Percentiles rank a stretch among this genome's conserved stretches.
Conservation (phyloP, 768 basidiomycete genomes). For the Lactarius akahatsu region DNA sequence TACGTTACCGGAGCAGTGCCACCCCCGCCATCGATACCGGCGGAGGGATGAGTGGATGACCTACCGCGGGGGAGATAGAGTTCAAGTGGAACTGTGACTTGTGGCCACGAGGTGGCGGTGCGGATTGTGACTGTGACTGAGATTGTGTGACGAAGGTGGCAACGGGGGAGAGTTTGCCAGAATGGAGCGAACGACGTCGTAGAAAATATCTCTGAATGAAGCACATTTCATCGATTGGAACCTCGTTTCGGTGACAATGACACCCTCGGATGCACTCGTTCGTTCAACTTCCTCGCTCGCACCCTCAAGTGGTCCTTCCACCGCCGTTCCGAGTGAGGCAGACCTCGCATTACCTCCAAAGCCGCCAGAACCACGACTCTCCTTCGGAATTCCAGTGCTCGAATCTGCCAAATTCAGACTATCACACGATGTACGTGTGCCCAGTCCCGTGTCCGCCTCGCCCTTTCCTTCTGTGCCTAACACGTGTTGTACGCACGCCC, state of each 20-base stretch:
- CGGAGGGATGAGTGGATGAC: no score
- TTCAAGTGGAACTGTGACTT: no score
- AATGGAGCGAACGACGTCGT: background rate
- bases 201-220: no score
- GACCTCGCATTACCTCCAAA: conserved; percentile 17
- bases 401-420: conserved; percentile 38
- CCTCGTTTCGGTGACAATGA: background rate
- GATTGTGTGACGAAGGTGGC: no score
- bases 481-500: conserved; percentile 37
- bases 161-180: background rate
- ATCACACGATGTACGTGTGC: conserved; percentile 38
- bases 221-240: background rate
- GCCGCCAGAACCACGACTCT: conserved; percentile 29
- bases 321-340: conserved; percentile 18
- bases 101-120: no score
- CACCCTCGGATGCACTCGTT: background rate
- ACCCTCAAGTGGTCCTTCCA: conserved; percentile 31
- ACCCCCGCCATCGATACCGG: no score
- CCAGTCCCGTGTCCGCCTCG: conserved; percentile 29
- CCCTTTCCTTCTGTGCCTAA: conserved; percentile 35
- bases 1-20: no score
- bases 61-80: no score
- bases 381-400: conserved; percentile 34
- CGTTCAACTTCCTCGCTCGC: conserved; percentile 30
- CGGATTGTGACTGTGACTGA: no score